Evolutionary conservation across 1,284 basidiomycete genomes (phyloP), one percentile per base, ranked within the genome.

Genomic region (Blastosporella zonata): DNA sequence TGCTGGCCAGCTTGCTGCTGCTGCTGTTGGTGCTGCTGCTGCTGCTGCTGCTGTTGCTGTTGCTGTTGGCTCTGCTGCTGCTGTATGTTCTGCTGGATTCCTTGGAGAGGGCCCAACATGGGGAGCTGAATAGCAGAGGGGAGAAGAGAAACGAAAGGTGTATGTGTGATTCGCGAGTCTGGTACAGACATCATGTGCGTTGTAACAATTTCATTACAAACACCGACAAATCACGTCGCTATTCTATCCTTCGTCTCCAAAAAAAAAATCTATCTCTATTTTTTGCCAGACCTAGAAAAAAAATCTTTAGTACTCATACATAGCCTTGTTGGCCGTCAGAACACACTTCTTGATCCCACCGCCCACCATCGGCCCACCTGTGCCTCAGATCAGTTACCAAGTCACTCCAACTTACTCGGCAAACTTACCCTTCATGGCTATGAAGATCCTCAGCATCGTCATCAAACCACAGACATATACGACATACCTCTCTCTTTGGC

Each of bases 301-400:
- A 9, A 49, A 49, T 27, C 25, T 6, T 57, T 39, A 59, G 53
- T 47, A 52, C 40, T 22, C 29, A 43, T 18, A 31, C 23, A 23
- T 27, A 36, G n/a, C 7, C 44, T 40, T 22, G 23, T 49, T 52
- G 31, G 49, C 38, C 36, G 17, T 43, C 23, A 51, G 40, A 34
- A 73, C 80, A 55, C 64, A 88, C 88, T 90, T 89, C 78, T 90
- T 90, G 73, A 90, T 87, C 29, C 88, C 88, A 39, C 78, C 78
- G 28, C 87, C 84, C 46, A 61, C 63, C 58, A 81, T 75, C 22
- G 84, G 69, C 27, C 87, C 86, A 57, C 78, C 87, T 82, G 63
- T 48, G 27, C 33, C 36, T 48, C 44, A 43, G n/a, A 15, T 34
- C 54, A 46, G 56, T 51, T 40, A 44, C 36, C 21, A 35, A 25